Evolutionary conservation across 164 flowering plant genomes (phyloP).

Genomic region (Hamamelis virginiana): DNA sequence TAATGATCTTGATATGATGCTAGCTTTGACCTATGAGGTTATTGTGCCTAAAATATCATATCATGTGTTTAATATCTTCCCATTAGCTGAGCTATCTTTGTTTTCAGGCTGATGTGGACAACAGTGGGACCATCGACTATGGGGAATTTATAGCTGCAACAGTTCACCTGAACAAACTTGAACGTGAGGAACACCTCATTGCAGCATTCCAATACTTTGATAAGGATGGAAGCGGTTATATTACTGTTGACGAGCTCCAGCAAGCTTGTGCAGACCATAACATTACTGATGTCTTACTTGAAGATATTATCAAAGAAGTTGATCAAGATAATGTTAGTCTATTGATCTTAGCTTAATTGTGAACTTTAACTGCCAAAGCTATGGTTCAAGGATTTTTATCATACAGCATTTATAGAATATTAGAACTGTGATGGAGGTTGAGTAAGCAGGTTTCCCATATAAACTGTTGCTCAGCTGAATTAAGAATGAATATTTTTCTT

Average conservation of each 20-base stretch:
- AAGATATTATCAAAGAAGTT: constrained; percentile 90
- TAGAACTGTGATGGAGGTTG: neutral
- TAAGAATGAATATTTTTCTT: neutral
- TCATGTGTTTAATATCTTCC: neutral
- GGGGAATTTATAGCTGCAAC: constrained; percentile 98
- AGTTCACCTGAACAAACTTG: constrained; percentile 88
- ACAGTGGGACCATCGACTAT: constrained; percentile 95
- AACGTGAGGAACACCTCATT: constrained; percentile 94
- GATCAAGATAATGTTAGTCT: constrained; percentile 92
- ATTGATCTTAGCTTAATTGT: neutral
- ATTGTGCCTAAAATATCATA: neutral
- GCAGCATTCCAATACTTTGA: constrained; percentile 95
- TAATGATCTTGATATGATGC: neutral
- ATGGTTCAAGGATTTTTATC: neutral
- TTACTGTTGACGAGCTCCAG: constrained; percentile 94
- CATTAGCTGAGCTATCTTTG: constrained; percentile 5
- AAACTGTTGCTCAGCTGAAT: neutral
- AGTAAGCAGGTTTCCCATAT: neutral
- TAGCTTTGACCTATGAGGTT: neutral
- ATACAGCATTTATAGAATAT: neutral
- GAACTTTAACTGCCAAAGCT: neutral
- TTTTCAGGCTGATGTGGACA: constrained; percentile 94
- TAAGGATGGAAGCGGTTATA: constrained; percentile 96
- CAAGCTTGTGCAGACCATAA: constrained; percentile 92
- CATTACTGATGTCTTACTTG: constrained; percentile 81